phyloP scores from a whole-genome alignment of 495 filamentous ascomycete genomes.

The Usnea hakonensis region DNA sequence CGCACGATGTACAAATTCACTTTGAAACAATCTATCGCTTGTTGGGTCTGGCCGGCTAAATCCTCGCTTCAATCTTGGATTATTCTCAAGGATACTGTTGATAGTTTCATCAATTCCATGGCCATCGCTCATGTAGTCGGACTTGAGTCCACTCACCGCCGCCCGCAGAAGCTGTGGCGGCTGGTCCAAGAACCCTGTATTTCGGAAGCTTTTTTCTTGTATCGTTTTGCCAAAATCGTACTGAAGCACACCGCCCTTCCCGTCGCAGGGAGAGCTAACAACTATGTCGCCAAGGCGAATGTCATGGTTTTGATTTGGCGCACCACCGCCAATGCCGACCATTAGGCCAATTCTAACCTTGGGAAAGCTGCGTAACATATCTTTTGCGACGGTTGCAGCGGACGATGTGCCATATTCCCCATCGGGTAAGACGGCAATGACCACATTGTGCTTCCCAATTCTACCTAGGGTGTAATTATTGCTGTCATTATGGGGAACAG shows the following conservation, averaged over 20 bases:
- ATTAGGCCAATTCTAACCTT: conserved; percentile 36
- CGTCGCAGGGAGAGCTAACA: conserved; percentile 28
- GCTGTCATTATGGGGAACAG: conserved; percentile 19
- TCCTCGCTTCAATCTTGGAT: too few species aligned
- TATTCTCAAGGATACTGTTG: too few species aligned
- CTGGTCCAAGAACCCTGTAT: too few species aligned
- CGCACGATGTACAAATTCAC: too few species aligned
- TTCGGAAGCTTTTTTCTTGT: too few species aligned
- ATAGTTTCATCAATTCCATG: too few species aligned
- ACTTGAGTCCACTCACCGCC: too few species aligned
- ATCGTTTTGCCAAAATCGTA: too few species aligned
- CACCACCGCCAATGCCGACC: conserved; percentile 43
- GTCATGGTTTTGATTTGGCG: conserved; percentile 24
- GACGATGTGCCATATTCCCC: conserved; percentile 37
- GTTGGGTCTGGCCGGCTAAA: too few species aligned
- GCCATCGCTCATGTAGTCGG: too few species aligned
- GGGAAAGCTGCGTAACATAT: conserved; percentile 36
- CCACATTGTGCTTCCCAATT: conserved; percentile 34
- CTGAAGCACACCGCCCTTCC: conserved; percentile 32
- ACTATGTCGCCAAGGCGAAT: conserved; percentile 40
- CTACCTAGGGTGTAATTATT: conserved; percentile 35
- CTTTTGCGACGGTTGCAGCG: conserved; percentile 27
- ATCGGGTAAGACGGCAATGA: conserved; percentile 33
- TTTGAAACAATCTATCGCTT: too few species aligned
- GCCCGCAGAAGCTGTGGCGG: too few species aligned